phyloP scores from a whole-genome alignment of 371 early-diverging fungal species.

The Mortierella polycephala region DNA sequence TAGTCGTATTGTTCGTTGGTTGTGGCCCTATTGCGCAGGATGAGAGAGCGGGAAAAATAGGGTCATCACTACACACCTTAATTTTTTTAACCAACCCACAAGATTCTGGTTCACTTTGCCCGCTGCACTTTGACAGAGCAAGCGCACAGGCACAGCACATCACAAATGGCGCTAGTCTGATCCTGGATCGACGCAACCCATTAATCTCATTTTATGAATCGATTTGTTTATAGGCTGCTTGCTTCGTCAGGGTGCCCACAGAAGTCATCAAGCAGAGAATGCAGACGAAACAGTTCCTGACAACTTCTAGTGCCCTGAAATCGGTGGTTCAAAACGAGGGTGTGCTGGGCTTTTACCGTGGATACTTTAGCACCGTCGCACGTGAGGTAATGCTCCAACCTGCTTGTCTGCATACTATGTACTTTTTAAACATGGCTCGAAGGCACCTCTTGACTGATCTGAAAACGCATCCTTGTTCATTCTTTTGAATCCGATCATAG shows the following conservation, averaged over 20 bases:
- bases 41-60: background rate
- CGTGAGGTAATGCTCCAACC: slow-evolving; percentile 65
- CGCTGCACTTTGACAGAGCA: too few species aligned
- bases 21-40: too few species aligned
- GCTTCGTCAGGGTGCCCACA: slow-evolving; percentile 93
- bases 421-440: background rate
- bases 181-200: background rate
- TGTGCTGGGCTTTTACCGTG: slow-evolving; percentile 89
- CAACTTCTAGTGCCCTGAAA: slow-evolving; percentile 70
- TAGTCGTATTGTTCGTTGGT: too few species aligned
- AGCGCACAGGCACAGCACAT: too few species aligned
- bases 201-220: background rate
- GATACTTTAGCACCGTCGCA: slow-evolving; percentile 90
- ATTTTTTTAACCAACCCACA: background rate
- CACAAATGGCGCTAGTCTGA: too few species aligned
- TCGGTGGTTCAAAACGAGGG: slow-evolving; percentile 78
- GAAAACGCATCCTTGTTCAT: background rate
- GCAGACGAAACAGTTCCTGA: slow-evolving; percentile 87
- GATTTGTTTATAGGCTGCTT: slow-evolving; percentile 74
- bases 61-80: background rate
- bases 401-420: background rate
- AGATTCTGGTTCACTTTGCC: too few species aligned
- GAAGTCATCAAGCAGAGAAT: slow-evolving; percentile 96
- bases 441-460: background rate
- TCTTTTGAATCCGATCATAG: slow-evolving; percentile 44